Percentiles rank a stretch among this genome's conserved stretches.
phyloP scores from a whole-genome alignment of 768 basidiomycete species.

The Boletus pseudopeckii region DNA sequence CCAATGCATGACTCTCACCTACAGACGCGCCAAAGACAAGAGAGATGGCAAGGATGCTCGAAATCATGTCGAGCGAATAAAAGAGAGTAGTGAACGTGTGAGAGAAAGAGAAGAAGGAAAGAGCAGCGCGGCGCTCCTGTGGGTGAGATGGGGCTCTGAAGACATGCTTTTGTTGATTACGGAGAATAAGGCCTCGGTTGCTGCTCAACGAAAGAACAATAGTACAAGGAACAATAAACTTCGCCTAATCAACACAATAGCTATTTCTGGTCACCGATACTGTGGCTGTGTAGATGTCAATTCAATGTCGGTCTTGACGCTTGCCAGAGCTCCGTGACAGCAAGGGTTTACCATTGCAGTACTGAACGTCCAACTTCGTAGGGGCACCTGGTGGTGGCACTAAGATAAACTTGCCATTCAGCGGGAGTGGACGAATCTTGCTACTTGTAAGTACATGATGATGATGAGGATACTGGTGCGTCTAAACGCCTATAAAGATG shows the following conservation, averaged over 20 bases:
- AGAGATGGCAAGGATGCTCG: slow-evolving; percentile 36
- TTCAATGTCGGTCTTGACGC: too few species aligned
- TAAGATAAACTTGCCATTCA: background rate
- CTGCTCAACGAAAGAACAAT: slow-evolving; percentile 25
- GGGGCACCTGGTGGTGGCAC: background rate
- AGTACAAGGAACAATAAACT: slow-evolving; percentile 25
- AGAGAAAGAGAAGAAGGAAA: slow-evolving; percentile 16
- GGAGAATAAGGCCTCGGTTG: slow-evolving; percentile 27
- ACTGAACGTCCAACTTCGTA: too few species aligned
- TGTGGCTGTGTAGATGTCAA: slow-evolving; percentile 11
- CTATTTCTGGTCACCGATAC: slow-evolving; percentile 2
- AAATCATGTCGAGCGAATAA: slow-evolving; percentile 36
- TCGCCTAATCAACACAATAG: slow-evolving; percentile 12
- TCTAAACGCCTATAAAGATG: slow-evolving; percentile 1
- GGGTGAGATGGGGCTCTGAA: background rate
- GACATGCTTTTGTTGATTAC: slow-evolving; percentile 29
- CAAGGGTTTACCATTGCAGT: too few species aligned
- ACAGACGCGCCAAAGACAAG: slow-evolving; percentile 38
- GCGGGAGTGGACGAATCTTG: background rate
- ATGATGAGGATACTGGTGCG: background rate
- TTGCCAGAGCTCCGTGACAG: too few species aligned
- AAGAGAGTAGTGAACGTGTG: slow-evolving; percentile 21
- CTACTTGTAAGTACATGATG: slow-evolving; percentile 13
- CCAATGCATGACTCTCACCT: slow-evolving; percentile 29
- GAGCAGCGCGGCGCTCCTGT: slow-evolving; percentile 20